Conservation (phyloP, 306 rosid species). For the Trichosanthes cucumerina region DNA sequence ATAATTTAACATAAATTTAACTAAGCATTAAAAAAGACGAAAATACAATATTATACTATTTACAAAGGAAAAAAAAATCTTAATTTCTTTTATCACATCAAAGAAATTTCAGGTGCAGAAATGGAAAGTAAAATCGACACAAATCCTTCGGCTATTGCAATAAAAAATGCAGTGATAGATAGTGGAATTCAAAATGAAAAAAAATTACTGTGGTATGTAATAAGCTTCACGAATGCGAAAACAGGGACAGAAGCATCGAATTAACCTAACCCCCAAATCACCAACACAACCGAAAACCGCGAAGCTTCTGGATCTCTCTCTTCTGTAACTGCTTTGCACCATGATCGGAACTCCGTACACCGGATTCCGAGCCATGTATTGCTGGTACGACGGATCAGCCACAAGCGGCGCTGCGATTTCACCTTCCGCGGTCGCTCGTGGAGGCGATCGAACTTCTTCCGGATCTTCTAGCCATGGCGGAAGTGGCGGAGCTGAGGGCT, state of each 20-base stretch:
- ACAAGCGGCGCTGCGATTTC: neutral
- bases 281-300: constrained; percentile 19
- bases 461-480: constrained; percentile 34
- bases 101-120: too few species aligned
- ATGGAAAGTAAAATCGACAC: too few species aligned
- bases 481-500: constrained; percentile 56
- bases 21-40: too few species aligned
- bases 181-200: neutral
- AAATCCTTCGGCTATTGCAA: too few species aligned
- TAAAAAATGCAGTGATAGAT: too few species aligned
- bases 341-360: constrained; percentile 27
- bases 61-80: too few species aligned
- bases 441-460: neutral
- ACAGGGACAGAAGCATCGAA: constrained; percentile 45
- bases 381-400: constrained; percentile 21
- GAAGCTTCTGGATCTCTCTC: neutral
- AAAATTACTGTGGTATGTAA: neutral
- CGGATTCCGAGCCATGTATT: constrained; percentile 26
- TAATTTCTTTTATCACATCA: too few species aligned
- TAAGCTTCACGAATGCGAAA: constrained; percentile 4
- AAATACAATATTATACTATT: too few species aligned
- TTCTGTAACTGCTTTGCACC: neutral
- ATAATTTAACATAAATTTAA: too few species aligned
- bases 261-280: constrained; percentile 20
- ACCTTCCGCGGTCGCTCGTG: neutral